Evolutionary conservation across 2,329 filamentous ascomycete genomes (phyloP).

Genomic region (Claviceps spartinae): DNA sequence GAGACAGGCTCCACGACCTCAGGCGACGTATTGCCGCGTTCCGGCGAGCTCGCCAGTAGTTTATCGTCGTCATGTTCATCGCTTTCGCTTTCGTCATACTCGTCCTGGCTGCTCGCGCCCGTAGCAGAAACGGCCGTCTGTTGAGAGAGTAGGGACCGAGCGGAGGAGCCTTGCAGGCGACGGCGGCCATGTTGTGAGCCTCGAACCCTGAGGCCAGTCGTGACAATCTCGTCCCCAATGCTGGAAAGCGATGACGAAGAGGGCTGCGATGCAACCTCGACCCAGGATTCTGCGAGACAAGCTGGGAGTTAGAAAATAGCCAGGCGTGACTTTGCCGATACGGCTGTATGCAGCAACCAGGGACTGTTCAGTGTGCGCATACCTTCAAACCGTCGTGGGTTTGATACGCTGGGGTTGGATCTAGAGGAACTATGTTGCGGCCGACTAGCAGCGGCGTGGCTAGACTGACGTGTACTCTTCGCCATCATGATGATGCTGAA

Average conservation of each 20-base stretch:
- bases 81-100: constrained; percentile 87
- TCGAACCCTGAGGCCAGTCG: constrained; percentile 69
- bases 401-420: constrained; percentile 18
- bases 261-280: constrained; percentile 83
- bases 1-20: constrained; percentile 29
- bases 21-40: constrained; percentile 29
- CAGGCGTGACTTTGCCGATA: background rate
- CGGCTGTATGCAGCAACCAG: background rate
- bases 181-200: constrained; percentile 45
- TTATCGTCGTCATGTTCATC: constrained; percentile 61
- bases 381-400: constrained; percentile 25
- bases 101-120: constrained; percentile 69
- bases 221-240: constrained; percentile 77
- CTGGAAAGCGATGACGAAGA: constrained; percentile 88
- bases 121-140: constrained; percentile 28
- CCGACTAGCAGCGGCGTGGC: constrained; percentile 12
- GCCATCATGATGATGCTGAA: constrained; percentile 17
- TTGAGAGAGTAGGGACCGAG: constrained; percentile 22
- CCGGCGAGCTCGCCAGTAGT: constrained; percentile 44
- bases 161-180: constrained; percentile 22
- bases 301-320: constrained; percentile 5
- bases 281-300: constrained; percentile 67
- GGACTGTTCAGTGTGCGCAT: constrained; percentile 7
- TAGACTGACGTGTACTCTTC: constrained; percentile 14
- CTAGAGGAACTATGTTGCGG: constrained; percentile 14